Percentiles rank a stretch among this genome's conserved stretches.
Conservation (phyloP, 139 green algal species). For the Chlorella sp. region DNA sequence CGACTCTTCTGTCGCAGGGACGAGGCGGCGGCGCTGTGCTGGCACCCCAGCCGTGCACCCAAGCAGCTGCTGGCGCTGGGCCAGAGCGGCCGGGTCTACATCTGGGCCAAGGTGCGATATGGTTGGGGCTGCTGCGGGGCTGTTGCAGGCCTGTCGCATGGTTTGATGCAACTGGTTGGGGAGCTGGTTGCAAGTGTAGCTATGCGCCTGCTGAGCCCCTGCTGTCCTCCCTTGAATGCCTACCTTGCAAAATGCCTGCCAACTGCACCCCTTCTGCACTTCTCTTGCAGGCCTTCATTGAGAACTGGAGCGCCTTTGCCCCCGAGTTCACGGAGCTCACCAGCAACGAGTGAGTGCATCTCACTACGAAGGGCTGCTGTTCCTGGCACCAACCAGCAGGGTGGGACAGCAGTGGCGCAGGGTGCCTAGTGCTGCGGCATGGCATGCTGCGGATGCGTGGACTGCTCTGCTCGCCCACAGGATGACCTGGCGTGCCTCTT, state of each 20-base stretch:
- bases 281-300: constrained; percentile 66
- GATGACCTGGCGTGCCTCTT: too few relatives aligned
- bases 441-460: too few relatives aligned
- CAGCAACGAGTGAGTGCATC: constrained; percentile 57
- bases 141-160: too few relatives aligned
- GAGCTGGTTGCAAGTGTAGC: too few relatives aligned
- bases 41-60: constrained; percentile 77
- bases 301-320: constrained; percentile 96
- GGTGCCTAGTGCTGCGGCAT: too few relatives aligned
- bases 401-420: too few relatives aligned
- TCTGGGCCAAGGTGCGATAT: constrained; percentile 75
- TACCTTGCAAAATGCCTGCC: background rate
- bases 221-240: too few relatives aligned
- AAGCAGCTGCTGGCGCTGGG: constrained; percentile 72
- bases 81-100: constrained; percentile 59
- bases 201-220: too few relatives aligned
- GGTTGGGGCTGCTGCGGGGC: too few relatives aligned
- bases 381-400: background rate
- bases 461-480: too few relatives aligned
- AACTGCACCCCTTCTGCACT: background rate
- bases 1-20: constrained; percentile 50
- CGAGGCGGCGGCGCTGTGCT: constrained; percentile 66
- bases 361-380: background rate
- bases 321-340: constrained; percentile 95
- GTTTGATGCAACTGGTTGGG: too few relatives aligned